A percentile compares a stretch with the other conserved stretches of the same genome.
Conservation (phyloP, 2,329 filamentous ascomycete genomes). For the Fusarium pininemorale region DNA sequence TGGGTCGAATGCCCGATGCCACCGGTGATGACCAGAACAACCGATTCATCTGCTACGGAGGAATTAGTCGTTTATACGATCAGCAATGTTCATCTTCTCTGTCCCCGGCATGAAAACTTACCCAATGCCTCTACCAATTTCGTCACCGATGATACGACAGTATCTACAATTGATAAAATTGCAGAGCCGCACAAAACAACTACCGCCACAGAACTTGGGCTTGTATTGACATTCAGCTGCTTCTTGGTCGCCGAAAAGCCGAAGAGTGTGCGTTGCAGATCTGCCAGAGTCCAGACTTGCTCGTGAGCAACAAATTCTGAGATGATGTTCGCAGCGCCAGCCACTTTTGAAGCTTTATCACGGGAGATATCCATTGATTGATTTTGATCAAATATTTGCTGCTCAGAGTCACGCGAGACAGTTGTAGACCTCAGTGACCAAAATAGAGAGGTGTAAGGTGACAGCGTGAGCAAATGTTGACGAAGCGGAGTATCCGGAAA, state of each 20-base stretch:
- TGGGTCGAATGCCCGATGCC: conserved; percentile 37
- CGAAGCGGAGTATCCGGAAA: conserved; percentile 16
- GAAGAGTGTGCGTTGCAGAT: conserved; percentile 10
- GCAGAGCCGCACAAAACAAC: conserved; percentile 34
- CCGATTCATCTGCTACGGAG: background rate
- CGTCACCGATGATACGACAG: conserved; percentile 16
- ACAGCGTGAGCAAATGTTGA: background rate
- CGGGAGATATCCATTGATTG: background rate
- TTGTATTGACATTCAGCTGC: background rate
- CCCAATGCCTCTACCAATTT: background rate
- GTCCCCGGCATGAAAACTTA: background rate
- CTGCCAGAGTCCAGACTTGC: conserved; percentile 4
- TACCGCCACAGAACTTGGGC: background rate
- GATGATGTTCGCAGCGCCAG: conserved; percentile 18
- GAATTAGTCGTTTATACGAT: background rate
- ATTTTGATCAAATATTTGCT: background rate
- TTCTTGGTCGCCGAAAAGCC: background rate
- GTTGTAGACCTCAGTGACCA: too few relatives aligned
- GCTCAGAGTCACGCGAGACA: background rate
- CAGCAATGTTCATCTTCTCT: too few relatives aligned
- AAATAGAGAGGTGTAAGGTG: background rate
- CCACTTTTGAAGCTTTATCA: background rate
- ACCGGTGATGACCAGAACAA: conserved; percentile 30
- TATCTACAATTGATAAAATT: conserved; percentile 23
- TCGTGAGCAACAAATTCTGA: conserved; percentile 29